Conservation (phyloP, 306 rosid genomes). For the Sicyos edulis region DNA sequence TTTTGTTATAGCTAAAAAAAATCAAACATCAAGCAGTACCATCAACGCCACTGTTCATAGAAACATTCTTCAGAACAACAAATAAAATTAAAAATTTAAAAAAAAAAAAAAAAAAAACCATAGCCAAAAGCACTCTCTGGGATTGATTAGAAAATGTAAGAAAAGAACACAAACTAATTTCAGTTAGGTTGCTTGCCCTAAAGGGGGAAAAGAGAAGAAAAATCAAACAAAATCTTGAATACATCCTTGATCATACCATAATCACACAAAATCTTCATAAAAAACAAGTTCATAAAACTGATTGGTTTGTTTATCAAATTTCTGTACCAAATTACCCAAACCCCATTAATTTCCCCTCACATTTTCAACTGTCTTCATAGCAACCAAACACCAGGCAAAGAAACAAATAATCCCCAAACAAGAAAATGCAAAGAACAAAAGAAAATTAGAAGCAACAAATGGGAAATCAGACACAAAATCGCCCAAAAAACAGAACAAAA, state of each 20-base stretch:
- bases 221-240: not conserved
- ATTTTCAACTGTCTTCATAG: conserved; percentile 11
- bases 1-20: not conserved
- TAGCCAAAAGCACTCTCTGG: not conserved
- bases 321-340: conserved; percentile 3
- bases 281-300: conserved; percentile 12
- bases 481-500: not conserved
- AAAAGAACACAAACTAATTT: conserved; percentile 11
- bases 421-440: not conserved
- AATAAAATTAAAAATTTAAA: not conserved
- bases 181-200: not conserved
- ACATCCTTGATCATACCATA: not conserved
- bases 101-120: not conserved
- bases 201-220: conserved; percentile 1
- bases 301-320: not conserved
- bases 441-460: not conserved
- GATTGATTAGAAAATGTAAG: conserved; percentile 5
- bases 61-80: not conserved
- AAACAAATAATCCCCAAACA: not conserved
- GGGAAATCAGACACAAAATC: not conserved
- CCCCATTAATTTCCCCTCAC: not conserved
- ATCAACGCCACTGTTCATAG: conserved; percentile 1
- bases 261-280: conserved; percentile 6
- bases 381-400: conserved; percentile 15
- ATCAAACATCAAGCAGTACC: not conserved